phyloP scores from a whole-genome alignment of 2,329 filamentous ascomycete genomes.

The Venturia effusa region DNA sequence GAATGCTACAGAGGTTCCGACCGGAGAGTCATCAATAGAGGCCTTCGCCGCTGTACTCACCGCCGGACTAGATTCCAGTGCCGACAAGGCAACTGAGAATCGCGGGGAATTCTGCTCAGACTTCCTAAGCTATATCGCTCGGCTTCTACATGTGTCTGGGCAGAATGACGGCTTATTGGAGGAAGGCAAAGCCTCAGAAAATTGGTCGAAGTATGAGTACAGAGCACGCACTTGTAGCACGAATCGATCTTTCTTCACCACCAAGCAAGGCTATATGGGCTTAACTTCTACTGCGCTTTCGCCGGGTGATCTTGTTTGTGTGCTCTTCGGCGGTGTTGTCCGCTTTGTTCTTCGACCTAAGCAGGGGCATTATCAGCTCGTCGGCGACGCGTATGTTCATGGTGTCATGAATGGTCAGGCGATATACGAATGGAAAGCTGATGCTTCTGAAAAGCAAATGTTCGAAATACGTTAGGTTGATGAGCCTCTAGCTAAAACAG shows the following conservation, averaged over 20 bases:
- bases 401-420: slow-evolving; percentile 11
- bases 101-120: background rate
- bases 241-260: slow-evolving; percentile 5
- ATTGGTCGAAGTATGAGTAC: background rate
- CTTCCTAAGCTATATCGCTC: background rate
- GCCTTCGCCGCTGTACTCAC: background rate
- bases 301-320: slow-evolving; percentile 3
- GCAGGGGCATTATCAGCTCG: background rate
- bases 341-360: slow-evolving; percentile 8
- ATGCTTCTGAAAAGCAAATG: slow-evolving; percentile 3
- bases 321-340: slow-evolving; percentile 8
- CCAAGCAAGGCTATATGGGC: slow-evolving; percentile 3
- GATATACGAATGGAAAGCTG: background rate
- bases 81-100: background rate
- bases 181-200: background rate
- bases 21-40: background rate
- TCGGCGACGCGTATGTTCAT: slow-evolving; percentile 13
- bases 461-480: background rate
- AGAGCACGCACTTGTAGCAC: background rate
- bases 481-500: background rate
- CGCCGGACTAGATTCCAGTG: background rate
- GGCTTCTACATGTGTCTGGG: background rate
- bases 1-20: background rate
- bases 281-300: slow-evolving; percentile 1
- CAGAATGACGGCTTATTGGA: background rate